These are phyloP conservation scores for Wickerhamiella galacta DNA, from an alignment of 805 yeast species.

Conservation along the genomic window DNA sequence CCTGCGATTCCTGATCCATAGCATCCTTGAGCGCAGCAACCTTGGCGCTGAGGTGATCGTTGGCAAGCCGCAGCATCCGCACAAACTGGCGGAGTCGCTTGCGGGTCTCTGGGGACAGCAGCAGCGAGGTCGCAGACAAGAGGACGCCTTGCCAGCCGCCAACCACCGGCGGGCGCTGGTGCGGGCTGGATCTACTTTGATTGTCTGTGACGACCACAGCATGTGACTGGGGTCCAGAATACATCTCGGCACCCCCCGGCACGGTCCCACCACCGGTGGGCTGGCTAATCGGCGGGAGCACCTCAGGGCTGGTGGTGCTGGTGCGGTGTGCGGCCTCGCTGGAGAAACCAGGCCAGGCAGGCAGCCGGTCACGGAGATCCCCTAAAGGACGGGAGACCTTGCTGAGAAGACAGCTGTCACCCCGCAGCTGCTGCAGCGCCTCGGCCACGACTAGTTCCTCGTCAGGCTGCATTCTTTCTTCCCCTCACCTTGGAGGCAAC, in stretches of 20 bases:
- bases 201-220: slow-evolving; percentile 1
- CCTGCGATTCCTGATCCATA: slow-evolving; percentile 14
- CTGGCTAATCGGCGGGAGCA: background rate
- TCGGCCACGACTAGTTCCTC: slow-evolving; percentile 16
- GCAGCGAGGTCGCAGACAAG: slow-evolving; percentile 22
- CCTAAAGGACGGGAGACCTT: background rate
- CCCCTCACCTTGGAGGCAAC: no score
- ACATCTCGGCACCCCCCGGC: slow-evolving; percentile 1
- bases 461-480: slow-evolving; percentile 3
- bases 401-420: background rate
- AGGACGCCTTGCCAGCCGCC: slow-evolving; percentile 18
- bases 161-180: slow-evolving; percentile 1
- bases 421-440: slow-evolving; percentile 14
- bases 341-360: background rate
- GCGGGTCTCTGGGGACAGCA: slow-evolving; percentile 25
- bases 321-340: background rate
- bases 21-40: slow-evolving; percentile 13
- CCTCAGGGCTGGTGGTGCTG: background rate
- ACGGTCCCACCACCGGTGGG: background rate
- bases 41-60: slow-evolving; percentile 13
- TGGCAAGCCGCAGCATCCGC: slow-evolving; percentile 12
- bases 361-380: background rate
- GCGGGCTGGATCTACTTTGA: slow-evolving; percentile 1
- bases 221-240: slow-evolving; percentile 1
- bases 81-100: slow-evolving; percentile 10